Conservation (phyloP, 805 yeast species). For the Suhomyces pyralidae region DNA sequence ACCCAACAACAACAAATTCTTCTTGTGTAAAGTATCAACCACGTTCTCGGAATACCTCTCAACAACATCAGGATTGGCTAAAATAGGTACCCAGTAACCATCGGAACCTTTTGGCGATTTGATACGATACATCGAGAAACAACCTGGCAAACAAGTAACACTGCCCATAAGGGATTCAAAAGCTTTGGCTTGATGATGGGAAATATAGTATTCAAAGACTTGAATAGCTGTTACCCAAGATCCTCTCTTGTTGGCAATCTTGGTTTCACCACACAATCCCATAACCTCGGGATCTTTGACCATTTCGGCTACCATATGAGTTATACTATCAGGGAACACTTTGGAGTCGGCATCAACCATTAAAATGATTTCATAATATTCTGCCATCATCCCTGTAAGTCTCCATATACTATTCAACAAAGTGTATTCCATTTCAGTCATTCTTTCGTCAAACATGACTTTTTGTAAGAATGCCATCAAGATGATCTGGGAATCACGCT, state of each 20-base stretch:
- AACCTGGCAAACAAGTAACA: slow-evolving; percentile 94
- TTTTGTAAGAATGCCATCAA: slow-evolving; percentile 87
- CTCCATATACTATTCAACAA: slow-evolving; percentile 72
- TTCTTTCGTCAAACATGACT: slow-evolving; percentile 87
- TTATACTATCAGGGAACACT: slow-evolving; percentile 80
- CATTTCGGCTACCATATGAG: slow-evolving; percentile 89
- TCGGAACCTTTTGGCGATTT: slow-evolving; percentile 77
- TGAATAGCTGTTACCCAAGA: slow-evolving; percentile 93
- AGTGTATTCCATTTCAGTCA: slow-evolving; percentile 86
- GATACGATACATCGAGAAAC: slow-evolving; percentile 89
- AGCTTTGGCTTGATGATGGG: slow-evolving; percentile 92
- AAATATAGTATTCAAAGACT: slow-evolving; percentile 88
- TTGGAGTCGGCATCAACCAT: slow-evolving; percentile 97
- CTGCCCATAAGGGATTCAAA: slow-evolving; percentile 94
- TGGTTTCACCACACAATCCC: slow-evolving; percentile 96
- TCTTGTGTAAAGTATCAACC: slow-evolving; percentile 77
- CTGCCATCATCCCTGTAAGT: slow-evolving; percentile 82
- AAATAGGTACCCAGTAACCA: slow-evolving; percentile 85
- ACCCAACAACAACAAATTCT: slow-evolving; percentile 80
- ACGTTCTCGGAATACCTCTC: slow-evolving; percentile 88
- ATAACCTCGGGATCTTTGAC: slow-evolving; percentile 80
- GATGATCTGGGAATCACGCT: slow-evolving; percentile 90
- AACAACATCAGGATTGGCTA: slow-evolving; percentile 90
- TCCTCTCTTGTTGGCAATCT: slow-evolving; percentile 75
- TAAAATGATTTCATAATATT: slow-evolving; percentile 72